Conservation (phyloP, 805 yeast species). For the Yamadazyma olivae region DNA sequence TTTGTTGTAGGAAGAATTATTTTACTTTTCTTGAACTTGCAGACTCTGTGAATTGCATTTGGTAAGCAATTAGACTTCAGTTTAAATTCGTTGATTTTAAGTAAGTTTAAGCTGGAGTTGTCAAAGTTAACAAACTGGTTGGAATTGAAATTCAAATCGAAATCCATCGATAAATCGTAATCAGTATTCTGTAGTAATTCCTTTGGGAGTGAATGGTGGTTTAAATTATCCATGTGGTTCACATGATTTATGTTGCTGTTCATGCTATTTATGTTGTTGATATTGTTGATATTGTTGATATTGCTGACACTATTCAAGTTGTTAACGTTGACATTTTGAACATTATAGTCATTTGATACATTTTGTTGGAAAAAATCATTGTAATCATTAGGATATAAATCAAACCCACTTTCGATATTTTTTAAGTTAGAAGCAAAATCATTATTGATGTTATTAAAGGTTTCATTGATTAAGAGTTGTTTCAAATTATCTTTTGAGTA, state of each 20-base stretch:
- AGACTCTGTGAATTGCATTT: conserved; percentile 15
- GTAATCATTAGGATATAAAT: neutral
- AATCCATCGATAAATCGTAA: conserved; percentile 7
- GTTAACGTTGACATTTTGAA: neutral
- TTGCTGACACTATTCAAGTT: neutral
- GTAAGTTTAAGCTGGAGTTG: conserved; percentile 5
- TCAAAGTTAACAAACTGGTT: conserved; percentile 11
- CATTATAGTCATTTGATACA: neutral
- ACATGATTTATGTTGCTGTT: neutral
- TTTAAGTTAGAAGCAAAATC: conserved; percentile 4
- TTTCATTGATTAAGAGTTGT: too few species aligned
- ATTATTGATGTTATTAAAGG: too few species aligned
- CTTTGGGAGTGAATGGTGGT: neutral
- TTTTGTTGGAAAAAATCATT: neutral
- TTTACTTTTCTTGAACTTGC: conserved; percentile 10
- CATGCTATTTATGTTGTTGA: neutral
- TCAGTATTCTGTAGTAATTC: too few species aligned
- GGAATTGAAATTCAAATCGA: conserved; percentile 10
- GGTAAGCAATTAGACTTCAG: conserved; percentile 12
- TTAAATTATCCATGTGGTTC: too few species aligned
- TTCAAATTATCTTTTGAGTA: too few species aligned
- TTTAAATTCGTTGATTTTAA: conserved; percentile 4
- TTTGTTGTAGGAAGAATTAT: neutral
- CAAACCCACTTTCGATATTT: conserved; percentile 5
- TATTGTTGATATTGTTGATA: too few species aligned